phyloP scores from a whole-genome alignment of 345 rosid species.

The Eucalyptus sp. region DNA sequence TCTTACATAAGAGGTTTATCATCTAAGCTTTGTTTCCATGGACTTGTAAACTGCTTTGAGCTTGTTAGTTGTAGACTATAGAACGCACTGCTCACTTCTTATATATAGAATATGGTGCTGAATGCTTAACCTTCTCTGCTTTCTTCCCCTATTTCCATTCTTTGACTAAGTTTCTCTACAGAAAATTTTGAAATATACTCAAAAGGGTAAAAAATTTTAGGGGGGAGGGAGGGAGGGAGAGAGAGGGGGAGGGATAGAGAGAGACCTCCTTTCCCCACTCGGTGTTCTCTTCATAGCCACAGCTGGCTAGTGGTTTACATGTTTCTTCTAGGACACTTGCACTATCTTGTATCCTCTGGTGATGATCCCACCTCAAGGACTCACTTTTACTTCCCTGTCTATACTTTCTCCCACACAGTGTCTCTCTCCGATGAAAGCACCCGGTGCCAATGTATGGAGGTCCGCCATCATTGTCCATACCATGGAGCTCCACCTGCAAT shows the following conservation, averaged over 20 bases:
- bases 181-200: not conserved
- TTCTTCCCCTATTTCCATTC: no score
- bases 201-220: not conserved
- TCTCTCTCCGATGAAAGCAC: conserved; percentile 23
- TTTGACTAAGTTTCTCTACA: no score
- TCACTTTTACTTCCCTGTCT: not conserved
- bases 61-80: no score
- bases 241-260: not conserved
- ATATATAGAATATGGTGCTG: no score
- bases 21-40: no score
- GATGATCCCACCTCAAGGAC: not conserved
- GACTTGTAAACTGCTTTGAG: no score
- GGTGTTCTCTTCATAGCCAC: conserved; percentile 13
- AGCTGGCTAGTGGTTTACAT: conserved; percentile 8
- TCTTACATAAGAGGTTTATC: no score
- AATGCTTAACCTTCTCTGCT: no score
- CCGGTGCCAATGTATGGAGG: conserved; percentile 12
- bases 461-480: conserved; percentile 14
- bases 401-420: conserved; percentile 5
- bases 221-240: not conserved
- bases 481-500: conserved; percentile 9
- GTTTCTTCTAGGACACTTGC: not conserved
- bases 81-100: no score
- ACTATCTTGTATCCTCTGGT: not conserved
- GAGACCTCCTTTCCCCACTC: conserved; percentile 16